Evolutionary conservation across 805 yeast genomes (phyloP).

Genomic region (Candida ficus): DNA sequence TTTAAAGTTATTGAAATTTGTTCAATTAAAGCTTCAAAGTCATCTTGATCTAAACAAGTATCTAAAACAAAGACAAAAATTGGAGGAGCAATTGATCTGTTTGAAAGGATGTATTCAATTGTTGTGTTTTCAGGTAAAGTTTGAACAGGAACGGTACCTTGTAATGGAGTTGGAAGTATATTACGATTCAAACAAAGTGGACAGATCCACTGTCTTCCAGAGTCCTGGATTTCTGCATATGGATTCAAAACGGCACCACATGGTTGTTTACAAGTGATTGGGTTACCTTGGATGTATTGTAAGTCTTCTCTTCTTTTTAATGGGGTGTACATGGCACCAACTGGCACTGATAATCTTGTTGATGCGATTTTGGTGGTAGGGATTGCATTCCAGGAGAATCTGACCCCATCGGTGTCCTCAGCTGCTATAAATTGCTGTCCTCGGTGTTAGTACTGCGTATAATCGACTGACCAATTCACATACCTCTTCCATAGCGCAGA

Average conservation of each 20-base stretch:
- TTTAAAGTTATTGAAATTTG: constrained; percentile 39
- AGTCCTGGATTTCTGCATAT: constrained; percentile 30
- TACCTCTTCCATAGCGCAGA: constrained; percentile 4
- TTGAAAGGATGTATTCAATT: constrained; percentile 42
- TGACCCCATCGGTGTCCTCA: constrained; percentile 44
- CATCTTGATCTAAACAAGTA: constrained; percentile 48
- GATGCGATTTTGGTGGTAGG: constrained; percentile 53
- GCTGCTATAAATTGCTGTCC: constrained; percentile 10
- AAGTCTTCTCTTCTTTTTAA: constrained; percentile 40
- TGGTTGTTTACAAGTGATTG: constrained; percentile 43
- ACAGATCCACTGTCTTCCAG: constrained; percentile 44
- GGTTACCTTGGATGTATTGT: constrained; percentile 33
- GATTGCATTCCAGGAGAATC: constrained; percentile 57
- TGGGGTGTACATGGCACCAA: constrained; percentile 57
- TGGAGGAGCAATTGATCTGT: constrained; percentile 30
- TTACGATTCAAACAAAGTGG: constrained; percentile 50
- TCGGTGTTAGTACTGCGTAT: constrained; percentile 3
- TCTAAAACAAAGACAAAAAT: constrained; percentile 54
- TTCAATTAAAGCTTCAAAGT: constrained; percentile 46
- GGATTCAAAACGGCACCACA: constrained; percentile 55
- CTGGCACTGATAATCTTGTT: constrained; percentile 46
- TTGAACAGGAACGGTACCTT: constrained; percentile 10
- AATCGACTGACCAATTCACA: too few species aligned
- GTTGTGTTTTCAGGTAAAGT: constrained; percentile 30
- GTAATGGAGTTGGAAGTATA: constrained; percentile 34